Percentiles rank a stretch among this genome's conserved stretches.
phyloP scores from a whole-genome alignment of 176 grass and related monocot species.

The Miscanthus lutarioriparius region DNA sequence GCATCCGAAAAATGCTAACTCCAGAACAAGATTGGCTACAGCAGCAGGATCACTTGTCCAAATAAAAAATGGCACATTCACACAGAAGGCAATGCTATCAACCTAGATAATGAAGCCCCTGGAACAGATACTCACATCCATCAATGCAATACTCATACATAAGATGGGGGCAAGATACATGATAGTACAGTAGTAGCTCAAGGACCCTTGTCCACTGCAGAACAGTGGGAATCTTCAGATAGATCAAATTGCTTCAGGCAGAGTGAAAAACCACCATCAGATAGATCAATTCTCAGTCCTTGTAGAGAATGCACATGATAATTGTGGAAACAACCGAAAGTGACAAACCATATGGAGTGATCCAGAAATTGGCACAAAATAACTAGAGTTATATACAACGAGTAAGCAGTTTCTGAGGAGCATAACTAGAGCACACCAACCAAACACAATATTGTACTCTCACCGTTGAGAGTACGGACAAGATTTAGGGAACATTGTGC shows the following conservation, averaged over 20 bases:
- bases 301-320: not conserved
- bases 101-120: not conserved
- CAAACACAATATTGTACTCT: not conserved
- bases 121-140: not conserved
- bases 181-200: not conserved
- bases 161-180: not conserved
- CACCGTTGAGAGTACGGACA: not conserved
- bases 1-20: not conserved
- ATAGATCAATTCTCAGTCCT: not conserved
- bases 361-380: not conserved
- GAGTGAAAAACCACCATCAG: not conserved
- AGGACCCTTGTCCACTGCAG: not conserved
- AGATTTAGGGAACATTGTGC: not conserved
- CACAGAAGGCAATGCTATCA: not conserved
- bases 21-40: not conserved
- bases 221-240: not conserved
- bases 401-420: not conserved
- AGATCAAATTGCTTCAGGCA: not conserved
- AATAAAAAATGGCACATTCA: not conserved
- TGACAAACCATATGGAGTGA: not conserved
- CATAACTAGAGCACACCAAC: not conserved
- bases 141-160: not conserved
- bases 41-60: not conserved
- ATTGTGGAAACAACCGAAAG: not conserved
- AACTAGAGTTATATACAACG: not conserved